These are phyloP conservation scores for Fusarium sp. DNA, from an alignment of 2,329 filamentous ascomycete species.

Conservation along the genomic window DNA sequence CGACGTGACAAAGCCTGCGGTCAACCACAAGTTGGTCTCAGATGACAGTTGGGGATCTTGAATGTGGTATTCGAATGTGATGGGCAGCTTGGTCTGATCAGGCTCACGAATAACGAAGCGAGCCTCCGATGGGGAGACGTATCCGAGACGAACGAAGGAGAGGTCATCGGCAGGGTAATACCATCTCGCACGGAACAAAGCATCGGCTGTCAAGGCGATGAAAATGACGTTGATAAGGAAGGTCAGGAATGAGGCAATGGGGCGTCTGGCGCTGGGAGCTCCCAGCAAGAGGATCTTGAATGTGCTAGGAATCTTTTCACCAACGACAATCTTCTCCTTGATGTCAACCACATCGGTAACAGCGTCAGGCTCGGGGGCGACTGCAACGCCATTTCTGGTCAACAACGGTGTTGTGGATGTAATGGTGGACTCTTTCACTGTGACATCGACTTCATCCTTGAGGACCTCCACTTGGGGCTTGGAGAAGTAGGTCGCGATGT, in stretches of 20 bases:
- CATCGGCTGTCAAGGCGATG: slow-evolving; percentile 78
- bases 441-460: slow-evolving; percentile 70
- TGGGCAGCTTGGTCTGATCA: slow-evolving; percentile 77
- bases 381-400: slow-evolving; percentile 47
- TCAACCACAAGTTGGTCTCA: slow-evolving; percentile 73
- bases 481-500: slow-evolving; percentile 68
- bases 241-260: slow-evolving; percentile 73
- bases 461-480: slow-evolving; percentile 69
- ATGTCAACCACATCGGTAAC: slow-evolving; percentile 68
- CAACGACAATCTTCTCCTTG: slow-evolving; percentile 70
- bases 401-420: slow-evolving; percentile 42
- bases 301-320: slow-evolving; percentile 66
- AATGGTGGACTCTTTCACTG: slow-evolving; percentile 60
- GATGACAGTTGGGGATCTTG: slow-evolving; percentile 63
- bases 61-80: slow-evolving; percentile 76
- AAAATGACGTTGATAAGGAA: slow-evolving; percentile 79
- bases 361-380: slow-evolving; percentile 49
- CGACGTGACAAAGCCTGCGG: slow-evolving; percentile 71
- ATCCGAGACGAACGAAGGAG: slow-evolving; percentile 88
- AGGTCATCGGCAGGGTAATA: slow-evolving; percentile 79
- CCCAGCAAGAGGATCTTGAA: slow-evolving; percentile 80
- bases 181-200: slow-evolving; percentile 78
- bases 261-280: slow-evolving; percentile 77
- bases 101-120: slow-evolving; percentile 89
- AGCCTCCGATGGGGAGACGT: slow-evolving; percentile 83